Base-by-base conservation (phyloP, 2,329 filamentous ascomycete genomes). In the Clonostachys solani region DNA sequence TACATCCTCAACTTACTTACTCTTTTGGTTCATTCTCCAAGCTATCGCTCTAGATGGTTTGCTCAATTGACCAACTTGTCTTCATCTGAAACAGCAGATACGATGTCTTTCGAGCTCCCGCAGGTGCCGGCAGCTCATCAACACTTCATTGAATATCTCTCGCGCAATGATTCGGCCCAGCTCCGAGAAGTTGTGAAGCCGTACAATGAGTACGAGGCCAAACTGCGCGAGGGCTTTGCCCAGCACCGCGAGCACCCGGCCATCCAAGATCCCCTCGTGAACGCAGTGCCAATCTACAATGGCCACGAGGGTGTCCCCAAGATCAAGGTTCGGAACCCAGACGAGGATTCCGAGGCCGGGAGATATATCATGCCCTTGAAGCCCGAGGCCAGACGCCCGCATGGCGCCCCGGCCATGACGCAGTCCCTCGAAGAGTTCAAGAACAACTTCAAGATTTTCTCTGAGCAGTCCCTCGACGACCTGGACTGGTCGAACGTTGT, bases 361-460 rank as follows among this genome's bases (percentile, higher is more conserved):
- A 74, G 64, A 53, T 87, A 84, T 58, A 75, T 87, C 56, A 85
- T 87, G 82, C 60, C 77, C 5, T 69, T 87, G 38, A 67, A 73
- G 0, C 62, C 73, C 1, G 66, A 77, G 2, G 70, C 81, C 34
- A 78, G 86, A 19, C 80, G 78, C 45, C 53, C 66, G 0, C 64
- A 77, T 57, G 82, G 79, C 4, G 73, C 80, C 1, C 76, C 77
- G 4, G 86, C 87, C 4, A 72, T 86, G 15, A 85, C 87, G 0
- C 58, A 72, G 16, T 76, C 74, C 5, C 60, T 90, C 42, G 75
- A 79, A 45, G 80, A 87, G 10, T 92, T 90, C 56, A 78, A 81
- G 59, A 74, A 76, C 23, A 89, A 90, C 61, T 89, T 91, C 63
- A 76, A 77, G 46, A 60, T 91, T 43, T 92, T 92, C 58, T 83